Evolutionary conservation across 164 flowering plant genomes (phyloP).

Genomic region (Stephania japonica): DNA sequence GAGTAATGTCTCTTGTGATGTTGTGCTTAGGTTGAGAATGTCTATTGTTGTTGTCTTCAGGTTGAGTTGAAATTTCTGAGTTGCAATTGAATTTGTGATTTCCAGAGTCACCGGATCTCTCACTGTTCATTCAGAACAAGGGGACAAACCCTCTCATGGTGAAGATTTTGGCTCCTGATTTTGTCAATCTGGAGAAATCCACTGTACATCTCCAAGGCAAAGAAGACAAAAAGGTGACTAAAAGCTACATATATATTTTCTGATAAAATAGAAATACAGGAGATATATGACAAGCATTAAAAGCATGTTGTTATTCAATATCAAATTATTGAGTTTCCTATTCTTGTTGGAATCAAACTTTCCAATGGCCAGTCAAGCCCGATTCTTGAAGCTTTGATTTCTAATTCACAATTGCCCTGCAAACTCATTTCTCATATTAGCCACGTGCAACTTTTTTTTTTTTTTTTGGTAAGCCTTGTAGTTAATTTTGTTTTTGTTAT

Average conservation of each 20-base stretch:
- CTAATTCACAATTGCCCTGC: background rate
- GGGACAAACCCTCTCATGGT: conserved; percentile 39
- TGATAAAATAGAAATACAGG: background rate
- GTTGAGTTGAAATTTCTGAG: conserved; percentile 1
- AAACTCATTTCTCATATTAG: background rate
- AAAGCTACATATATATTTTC: background rate
- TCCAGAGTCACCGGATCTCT: conserved; percentile 64
- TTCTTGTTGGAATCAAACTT: background rate
- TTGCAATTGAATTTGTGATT: conserved; percentile 8
- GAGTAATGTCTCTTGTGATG: background rate
- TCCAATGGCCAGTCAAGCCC: background rate
- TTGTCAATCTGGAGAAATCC: conserved; percentile 45
- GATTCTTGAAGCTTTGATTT: background rate
- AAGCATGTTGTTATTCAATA: background rate
- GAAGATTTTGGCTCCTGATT: conserved; percentile 48
- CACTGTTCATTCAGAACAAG: conserved; percentile 69
- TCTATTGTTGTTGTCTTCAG: background rate
- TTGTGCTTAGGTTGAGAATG: background rate
- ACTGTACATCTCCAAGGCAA: conserved; percentile 40
- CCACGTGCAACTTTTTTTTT: background rate
- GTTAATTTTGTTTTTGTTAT: background rate
- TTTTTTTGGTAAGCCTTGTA: background rate
- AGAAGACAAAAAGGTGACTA: conserved; percentile 46
- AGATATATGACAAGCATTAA: background rate
- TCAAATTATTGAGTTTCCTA: background rate